Evolutionary conservation across 805 yeast genomes (phyloP).

Genomic region (Pachysolen tannophilus): DNA sequence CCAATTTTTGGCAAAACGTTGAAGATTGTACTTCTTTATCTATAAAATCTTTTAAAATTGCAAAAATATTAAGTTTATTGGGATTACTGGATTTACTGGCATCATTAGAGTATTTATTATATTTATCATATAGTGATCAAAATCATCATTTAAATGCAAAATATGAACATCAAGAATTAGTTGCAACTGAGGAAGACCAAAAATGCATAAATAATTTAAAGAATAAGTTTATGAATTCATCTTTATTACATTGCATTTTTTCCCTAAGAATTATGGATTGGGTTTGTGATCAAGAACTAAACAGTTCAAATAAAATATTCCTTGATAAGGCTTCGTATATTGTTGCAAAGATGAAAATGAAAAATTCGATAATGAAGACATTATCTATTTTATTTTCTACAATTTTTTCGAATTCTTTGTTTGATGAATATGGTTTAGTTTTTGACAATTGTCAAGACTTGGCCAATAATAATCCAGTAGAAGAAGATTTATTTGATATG

Average conservation of each 20-base stretch:
- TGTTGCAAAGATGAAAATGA: conserved; percentile 1
- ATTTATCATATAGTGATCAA: conserved; percentile 4
- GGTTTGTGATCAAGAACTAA: conserved; percentile 1
- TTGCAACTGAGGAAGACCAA: not conserved
- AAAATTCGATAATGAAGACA: conserved; percentile 3
- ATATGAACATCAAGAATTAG: not conserved
- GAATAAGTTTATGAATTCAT: conserved; percentile 1
- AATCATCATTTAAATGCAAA: conserved; percentile 1
- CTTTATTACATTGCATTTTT: conserved; percentile 1
- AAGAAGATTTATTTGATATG: not conserved
- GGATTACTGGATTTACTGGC: conserved; percentile 1
- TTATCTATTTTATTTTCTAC: not conserved
- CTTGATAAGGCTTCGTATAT: conserved; percentile 1
- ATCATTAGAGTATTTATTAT: conserved; percentile 4
- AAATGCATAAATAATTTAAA: not conserved
- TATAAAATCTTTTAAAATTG: conserved; percentile 2
- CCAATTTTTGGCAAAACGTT: conserved; percentile 3
- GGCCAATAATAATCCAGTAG: not conserved
- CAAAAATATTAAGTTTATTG: conserved; percentile 1
- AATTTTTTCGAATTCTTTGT: not conserved
- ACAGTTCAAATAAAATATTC: not conserved
- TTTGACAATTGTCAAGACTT: no score
- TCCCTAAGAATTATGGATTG: conserved; percentile 5
- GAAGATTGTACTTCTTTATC: not conserved
- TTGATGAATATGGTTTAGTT: conserved; percentile 2